A percentile compares a stretch with the other conserved stretches of the same genome.
Evolutionary conservation across 2,329 filamentous ascomycete genomes (phyloP).

Genomic region (Aspergillus pseudoglaucus): DNA sequence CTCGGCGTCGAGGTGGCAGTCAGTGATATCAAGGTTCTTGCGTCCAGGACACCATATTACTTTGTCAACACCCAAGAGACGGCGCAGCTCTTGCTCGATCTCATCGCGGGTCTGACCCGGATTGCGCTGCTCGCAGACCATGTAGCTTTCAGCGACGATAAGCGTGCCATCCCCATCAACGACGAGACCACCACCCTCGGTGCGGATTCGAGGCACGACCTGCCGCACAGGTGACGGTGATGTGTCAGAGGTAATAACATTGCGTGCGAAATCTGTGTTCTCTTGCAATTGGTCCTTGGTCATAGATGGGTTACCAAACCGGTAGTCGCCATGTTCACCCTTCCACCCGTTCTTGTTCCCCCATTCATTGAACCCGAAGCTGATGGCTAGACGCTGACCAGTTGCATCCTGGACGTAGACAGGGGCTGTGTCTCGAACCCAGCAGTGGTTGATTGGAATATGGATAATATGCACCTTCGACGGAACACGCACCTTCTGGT

Average conservation of each 20-base stretch:
- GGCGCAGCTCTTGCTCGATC: slow-evolving; percentile 18
- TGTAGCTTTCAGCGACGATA: slow-evolving; percentile 21
- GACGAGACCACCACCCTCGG: slow-evolving; percentile 22
- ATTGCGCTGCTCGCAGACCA: slow-evolving; percentile 22
- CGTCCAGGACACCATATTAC: slow-evolving; percentile 24
- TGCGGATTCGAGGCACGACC: slow-evolving; percentile 12
- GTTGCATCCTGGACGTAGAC: slow-evolving; percentile 14
- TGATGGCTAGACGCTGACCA: slow-evolving; percentile 11
- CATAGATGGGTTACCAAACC: slow-evolving; percentile 11
- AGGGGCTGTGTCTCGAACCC: slow-evolving; percentile 17
- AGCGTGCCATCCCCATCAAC: slow-evolving; percentile 26
- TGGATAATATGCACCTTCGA: slow-evolving; percentile 10
- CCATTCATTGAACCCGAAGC: slow-evolving; percentile 19
- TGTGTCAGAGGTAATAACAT: slow-evolving; percentile 11
- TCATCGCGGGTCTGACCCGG: slow-evolving; percentile 13
- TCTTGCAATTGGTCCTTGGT: slow-evolving; percentile 5
- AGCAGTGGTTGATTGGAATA: slow-evolving; percentile 14
- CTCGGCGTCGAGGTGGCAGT: slow-evolving; percentile 22
- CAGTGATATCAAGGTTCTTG: slow-evolving; percentile 21
- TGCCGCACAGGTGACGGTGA: slow-evolving; percentile 7
- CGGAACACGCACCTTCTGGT: slow-evolving; percentile 1
- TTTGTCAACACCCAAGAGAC: slow-evolving; percentile 19
- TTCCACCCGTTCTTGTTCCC: slow-evolving; percentile 9
- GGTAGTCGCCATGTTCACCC: slow-evolving; percentile 10
- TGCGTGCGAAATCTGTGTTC: slow-evolving; percentile 11